These are phyloP conservation scores for Echeveria elegans DNA, from an alignment of 164 flowering plant genomes.

Conservation along the genomic window DNA sequence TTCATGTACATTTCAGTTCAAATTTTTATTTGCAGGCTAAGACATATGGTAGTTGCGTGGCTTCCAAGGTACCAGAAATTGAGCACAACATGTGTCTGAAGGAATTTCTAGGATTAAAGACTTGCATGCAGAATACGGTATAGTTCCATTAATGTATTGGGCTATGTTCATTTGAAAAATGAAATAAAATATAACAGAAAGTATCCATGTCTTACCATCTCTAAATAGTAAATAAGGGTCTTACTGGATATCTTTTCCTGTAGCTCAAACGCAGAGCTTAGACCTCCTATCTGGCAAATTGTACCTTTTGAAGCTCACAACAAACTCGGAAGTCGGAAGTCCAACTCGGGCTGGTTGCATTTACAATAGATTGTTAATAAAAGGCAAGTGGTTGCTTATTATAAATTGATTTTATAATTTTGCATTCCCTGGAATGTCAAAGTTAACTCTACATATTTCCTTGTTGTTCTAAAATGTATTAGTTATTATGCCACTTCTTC, in stretches of 20 bases:
- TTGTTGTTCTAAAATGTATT: not conserved
- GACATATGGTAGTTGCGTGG: conserved; percentile 79
- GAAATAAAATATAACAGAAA: not conserved
- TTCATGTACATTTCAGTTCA: not conserved
- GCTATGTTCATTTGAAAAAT: not conserved
- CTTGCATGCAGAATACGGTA: conserved; percentile 88
- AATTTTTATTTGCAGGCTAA: conserved; percentile 42
- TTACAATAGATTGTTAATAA: not conserved
- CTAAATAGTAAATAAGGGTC: not conserved
- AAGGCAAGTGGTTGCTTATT: not conserved
- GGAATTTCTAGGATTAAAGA: conserved; percentile 66
- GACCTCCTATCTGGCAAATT: not conserved
- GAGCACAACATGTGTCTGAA: conserved; percentile 88
- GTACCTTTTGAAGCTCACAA: not conserved
- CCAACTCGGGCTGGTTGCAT: not conserved
- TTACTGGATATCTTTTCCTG: not conserved
- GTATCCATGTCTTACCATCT: not conserved
- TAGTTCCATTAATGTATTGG: not conserved
- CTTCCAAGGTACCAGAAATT: conserved; percentile 75
- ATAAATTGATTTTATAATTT: not conserved
- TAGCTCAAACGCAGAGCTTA: conserved; percentile 5
- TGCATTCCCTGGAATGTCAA: not conserved
- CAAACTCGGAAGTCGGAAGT: not conserved
- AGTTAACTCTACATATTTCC: not conserved
- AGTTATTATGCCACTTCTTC: not conserved